These are phyloP conservation scores for Prototheca wickerhamii DNA, from an alignment of 163 green algal genomes.

Conservation along the genomic window DNA sequence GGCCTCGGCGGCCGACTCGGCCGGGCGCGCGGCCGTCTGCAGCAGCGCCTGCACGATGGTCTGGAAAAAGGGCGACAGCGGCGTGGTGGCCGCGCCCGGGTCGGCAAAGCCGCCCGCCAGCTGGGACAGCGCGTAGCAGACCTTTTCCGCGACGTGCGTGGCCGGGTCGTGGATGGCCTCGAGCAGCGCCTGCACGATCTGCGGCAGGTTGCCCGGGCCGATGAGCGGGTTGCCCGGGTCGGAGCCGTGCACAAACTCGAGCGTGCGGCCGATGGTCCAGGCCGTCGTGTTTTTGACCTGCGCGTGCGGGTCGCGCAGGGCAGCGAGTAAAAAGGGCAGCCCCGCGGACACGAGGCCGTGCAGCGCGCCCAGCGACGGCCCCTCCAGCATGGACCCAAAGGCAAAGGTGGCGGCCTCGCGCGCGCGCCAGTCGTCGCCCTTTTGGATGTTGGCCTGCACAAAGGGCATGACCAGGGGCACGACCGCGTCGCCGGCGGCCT, in stretches of 20 bases:
- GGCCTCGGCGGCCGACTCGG: slow-evolving; percentile 7
- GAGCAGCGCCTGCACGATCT: slow-evolving; percentile 63
- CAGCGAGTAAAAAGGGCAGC: slow-evolving; percentile 71
- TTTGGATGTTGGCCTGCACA: slow-evolving; percentile 43
- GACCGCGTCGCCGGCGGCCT: slow-evolving; percentile 66
- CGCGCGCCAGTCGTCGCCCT: slow-evolving; percentile 73
- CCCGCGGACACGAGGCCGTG: slow-evolving; percentile 51
- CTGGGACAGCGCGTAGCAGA: slow-evolving; percentile 77
- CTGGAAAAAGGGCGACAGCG: slow-evolving; percentile 86
- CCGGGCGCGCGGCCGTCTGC: slow-evolving; percentile 35
- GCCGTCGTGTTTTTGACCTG: slow-evolving; percentile 90
- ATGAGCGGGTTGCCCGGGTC: slow-evolving; percentile 38
- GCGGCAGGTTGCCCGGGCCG: slow-evolving; percentile 43
- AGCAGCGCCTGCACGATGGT: slow-evolving; percentile 72
- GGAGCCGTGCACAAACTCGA: slow-evolving; percentile 81
- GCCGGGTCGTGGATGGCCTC: slow-evolving; percentile 62
- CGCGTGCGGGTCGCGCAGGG: slow-evolving; percentile 70
- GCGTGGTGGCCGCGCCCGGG: slow-evolving; percentile 25
- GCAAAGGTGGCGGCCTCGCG: slow-evolving; percentile 92
- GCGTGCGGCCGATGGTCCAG: slow-evolving; percentile 90
- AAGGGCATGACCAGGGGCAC: slow-evolving; percentile 78
- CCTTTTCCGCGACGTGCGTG: slow-evolving; percentile 77
- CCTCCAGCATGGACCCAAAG: slow-evolving; percentile 94
- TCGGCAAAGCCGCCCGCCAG: slow-evolving; percentile 61
- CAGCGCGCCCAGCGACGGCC: slow-evolving; percentile 45